A percentile compares a stretch with the other conserved stretches of the same genome.
phyloP scores from a whole-genome alignment of 2,329 filamentous ascomycete genomes.

The Tolypocladium amazonense region DNA sequence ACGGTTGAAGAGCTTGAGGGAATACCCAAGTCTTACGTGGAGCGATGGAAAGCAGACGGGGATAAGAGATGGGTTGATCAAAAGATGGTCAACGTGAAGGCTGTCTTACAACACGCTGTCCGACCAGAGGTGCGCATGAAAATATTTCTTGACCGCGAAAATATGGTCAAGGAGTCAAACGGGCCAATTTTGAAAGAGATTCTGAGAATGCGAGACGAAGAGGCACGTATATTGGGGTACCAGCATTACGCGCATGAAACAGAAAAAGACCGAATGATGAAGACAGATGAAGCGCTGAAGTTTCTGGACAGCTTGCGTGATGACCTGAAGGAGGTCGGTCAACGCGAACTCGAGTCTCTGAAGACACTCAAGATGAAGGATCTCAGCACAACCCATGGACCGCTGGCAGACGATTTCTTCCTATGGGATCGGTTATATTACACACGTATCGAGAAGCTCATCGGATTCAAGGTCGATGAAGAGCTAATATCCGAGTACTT shows the following conservation, averaged over 20 bases:
- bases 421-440: not conserved
- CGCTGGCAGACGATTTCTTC: not conserved
- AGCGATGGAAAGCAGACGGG: not conserved
- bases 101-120: not conserved
- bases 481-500: not conserved
- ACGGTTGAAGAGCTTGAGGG: not conserved
- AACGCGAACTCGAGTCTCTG: not conserved
- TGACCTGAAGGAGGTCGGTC: not conserved
- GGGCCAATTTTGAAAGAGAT: not conserved
- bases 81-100: not conserved
- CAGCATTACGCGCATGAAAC: not conserved
- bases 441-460: not conserved
- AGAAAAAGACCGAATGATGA: not conserved
- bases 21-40: not conserved
- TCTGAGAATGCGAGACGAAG: not conserved
- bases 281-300: not conserved
- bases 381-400: not conserved
- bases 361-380: not conserved
- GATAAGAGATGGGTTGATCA: not conserved
- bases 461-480: not conserved
- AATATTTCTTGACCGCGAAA: not conserved
- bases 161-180: not conserved
- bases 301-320: not conserved
- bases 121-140: not conserved
- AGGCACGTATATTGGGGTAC: not conserved